Evolutionary conservation across 306 rosid species (phyloP).

Genomic region (Rosa chinensis): DNA sequence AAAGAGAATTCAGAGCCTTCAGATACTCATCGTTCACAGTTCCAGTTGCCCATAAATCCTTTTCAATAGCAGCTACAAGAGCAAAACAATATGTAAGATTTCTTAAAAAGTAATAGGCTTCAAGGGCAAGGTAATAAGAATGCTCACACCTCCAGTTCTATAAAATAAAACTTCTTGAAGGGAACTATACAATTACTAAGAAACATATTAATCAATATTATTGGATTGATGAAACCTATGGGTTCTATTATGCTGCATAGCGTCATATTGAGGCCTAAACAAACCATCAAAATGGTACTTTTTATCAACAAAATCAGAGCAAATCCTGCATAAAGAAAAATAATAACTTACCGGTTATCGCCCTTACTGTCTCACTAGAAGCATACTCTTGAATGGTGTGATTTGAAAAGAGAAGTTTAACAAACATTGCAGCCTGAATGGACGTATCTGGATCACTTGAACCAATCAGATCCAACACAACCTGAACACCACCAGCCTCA

Average conservation of each 20-base stretch:
- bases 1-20: slow-evolving; percentile 89
- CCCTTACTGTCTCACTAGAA: slow-evolving; percentile 97
- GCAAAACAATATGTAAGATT: slow-evolving; percentile 23
- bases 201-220: background rate
- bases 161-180: background rate
- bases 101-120: background rate
- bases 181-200: background rate
- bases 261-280: background rate
- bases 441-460: slow-evolving; percentile 94
- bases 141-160: background rate
- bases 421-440: slow-evolving; percentile 95
- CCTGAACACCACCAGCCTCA: slow-evolving; percentile 99
- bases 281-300: background rate
- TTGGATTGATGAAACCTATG: slow-evolving; percentile 3
- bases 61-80: slow-evolving; percentile 86
- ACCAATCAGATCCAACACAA: slow-evolving; percentile 92
- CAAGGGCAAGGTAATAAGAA: background rate
- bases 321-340: slow-evolving; percentile 25
- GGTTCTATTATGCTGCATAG: background rate
- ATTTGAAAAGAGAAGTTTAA: slow-evolving; percentile 95
- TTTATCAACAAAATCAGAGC: background rate
- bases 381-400: slow-evolving; percentile 98
- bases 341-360: slow-evolving; percentile 79
- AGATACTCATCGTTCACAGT: slow-evolving; percentile 93
- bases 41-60: slow-evolving; percentile 96